Conservation (phyloP, 192 early-diverging fungal genomes). For the Phlyctochytrium bullatum region DNA sequence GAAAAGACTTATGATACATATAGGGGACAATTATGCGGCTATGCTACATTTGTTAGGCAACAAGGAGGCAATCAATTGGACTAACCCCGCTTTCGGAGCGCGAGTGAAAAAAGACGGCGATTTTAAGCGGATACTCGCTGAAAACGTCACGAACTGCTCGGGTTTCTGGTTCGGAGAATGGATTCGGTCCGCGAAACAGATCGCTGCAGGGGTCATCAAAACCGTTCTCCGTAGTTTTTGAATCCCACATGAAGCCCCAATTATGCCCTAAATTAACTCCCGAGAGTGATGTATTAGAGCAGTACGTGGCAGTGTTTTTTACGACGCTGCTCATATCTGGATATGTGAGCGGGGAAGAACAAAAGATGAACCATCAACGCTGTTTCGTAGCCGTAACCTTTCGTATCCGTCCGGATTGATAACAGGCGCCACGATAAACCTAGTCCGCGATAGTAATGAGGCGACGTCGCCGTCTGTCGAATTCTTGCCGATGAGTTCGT, state of each 20-base stretch:
- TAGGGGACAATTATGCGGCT: constrained; percentile 24
- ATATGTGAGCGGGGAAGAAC: too few relatives aligned
- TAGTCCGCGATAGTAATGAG: not conserved
- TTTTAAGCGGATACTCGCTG: constrained; percentile 7
- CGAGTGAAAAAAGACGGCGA: constrained; percentile 22
- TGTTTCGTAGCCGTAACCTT: constrained; percentile 9
- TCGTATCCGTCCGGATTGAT: constrained; percentile 31
- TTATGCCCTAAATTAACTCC: constrained; percentile 32
- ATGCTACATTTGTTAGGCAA: not conserved
- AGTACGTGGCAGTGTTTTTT: too few relatives aligned
- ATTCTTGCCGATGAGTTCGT: too few relatives aligned
- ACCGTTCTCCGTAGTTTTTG: not conserved
- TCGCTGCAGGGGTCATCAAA: constrained; percentile 20
- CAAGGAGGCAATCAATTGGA: not conserved
- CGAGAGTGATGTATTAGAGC: not conserved
- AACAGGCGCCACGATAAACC: constrained; percentile 20
- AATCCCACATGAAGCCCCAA: constrained; percentile 26
- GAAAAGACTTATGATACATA: constrained; percentile 29
- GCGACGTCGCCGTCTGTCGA: too few relatives aligned
- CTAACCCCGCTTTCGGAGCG: constrained; percentile 4
- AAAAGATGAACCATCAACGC: constrained; percentile 8
- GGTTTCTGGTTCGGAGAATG: constrained; percentile 30
- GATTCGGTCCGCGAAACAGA: constrained; percentile 18
- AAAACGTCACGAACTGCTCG: constrained; percentile 23
- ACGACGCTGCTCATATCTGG: too few relatives aligned